Base-by-base conservation (phyloP, 352 stramenopile genomes). In the Globisporangium apiculatum region DNA sequence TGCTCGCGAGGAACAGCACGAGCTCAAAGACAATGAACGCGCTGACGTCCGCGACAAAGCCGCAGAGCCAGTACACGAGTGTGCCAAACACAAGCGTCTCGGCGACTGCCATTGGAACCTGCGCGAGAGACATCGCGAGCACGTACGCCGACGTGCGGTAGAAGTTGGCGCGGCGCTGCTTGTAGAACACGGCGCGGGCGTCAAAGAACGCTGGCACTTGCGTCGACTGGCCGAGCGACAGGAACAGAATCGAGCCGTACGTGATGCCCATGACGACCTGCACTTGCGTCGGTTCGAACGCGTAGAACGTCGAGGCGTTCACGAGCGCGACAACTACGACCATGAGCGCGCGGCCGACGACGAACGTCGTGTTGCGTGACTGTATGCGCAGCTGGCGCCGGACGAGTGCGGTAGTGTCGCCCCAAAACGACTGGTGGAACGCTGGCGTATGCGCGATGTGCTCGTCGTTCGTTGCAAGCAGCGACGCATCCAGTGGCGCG, bases 41-140 rank as follows among this genome's bases (percentile, higher is more conserved):
- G n/a, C 48, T 31, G 0, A 59, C 63, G 7, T 66, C 52, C 9
- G 60, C 40, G 36, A 65, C 54, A 47, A 80, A 79, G 51, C 86
- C 86, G 56, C 87, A 78, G 66, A 94, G 70, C 71, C 78, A 96
- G 62, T 96, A 96, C 12, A 94, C 59, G 48, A 96, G 52, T 12
- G 72, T 74, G 1, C 82, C 84, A 69, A 94, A 96, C 37, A 88
- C 59, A n/a, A 91, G 58, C 3, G 68, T 77, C 66, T 94, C 83
- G 37, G 75, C 63, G 14, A 83, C 43, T 12, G 65, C 76, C 46
- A 79, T 64, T 11, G 86, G 83, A 24, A 96, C 58, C 51, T 84
- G 74, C 2, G 79, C 51, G 46, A 91, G 82, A 14, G 72, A 75
- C 47, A 67, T 76, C 38, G 93, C 56, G n/a, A 79, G 66, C 15